Base-by-base conservation (phyloP, 1,139 yeast species). In the Pichia sp. region DNA sequence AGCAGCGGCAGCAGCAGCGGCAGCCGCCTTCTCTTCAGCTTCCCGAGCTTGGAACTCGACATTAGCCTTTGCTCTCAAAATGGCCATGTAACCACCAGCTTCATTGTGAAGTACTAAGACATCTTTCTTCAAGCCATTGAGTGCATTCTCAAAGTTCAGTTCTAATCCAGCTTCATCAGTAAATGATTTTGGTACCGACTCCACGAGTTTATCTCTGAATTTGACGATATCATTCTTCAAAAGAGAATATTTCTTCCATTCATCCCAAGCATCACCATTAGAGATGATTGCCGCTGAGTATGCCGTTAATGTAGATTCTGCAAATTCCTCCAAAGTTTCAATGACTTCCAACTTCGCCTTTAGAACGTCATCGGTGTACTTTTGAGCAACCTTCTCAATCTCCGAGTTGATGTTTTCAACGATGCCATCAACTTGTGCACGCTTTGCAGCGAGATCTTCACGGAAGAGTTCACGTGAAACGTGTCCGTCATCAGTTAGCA, bases 61-160 rank as follows among this genome's bases (percentile, higher is more conserved):
- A 52, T 87, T 88, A 15, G 94, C 94, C 55, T 78, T 74, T 12
- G 94, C 88, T 51, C 96, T 70, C 40, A 81, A 66, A 35, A 84
- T 71, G 40, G 77, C 75, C 48, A 85, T 62, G 53, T 77, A 81
- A 44, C 79, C 80, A 22, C 78, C 82, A 39, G 81, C 74, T 53
- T 87, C 96, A 42, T 75, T 70, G 23, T 74, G 62, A 39, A 86
- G 57, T 27, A 76, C 64, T 35, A 69, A 66, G 33, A 84, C 63
- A 40, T 85, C 83, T 45, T 66, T 64, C 47, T 77, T 78, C 16
- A 82, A 67, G 40, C 74, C 78, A 19, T 62, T 60, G 39, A 83
- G 57, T 19, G 81, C 67, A 39, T 74, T 79, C 18, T 61, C 60
- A 40, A 83, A 59, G 47, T 77, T 72, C n/a, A n/a, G 45, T 37